Conservation (phyloP, 2,329 filamentous ascomycete species). For the Ophiostoma montium region DNA sequence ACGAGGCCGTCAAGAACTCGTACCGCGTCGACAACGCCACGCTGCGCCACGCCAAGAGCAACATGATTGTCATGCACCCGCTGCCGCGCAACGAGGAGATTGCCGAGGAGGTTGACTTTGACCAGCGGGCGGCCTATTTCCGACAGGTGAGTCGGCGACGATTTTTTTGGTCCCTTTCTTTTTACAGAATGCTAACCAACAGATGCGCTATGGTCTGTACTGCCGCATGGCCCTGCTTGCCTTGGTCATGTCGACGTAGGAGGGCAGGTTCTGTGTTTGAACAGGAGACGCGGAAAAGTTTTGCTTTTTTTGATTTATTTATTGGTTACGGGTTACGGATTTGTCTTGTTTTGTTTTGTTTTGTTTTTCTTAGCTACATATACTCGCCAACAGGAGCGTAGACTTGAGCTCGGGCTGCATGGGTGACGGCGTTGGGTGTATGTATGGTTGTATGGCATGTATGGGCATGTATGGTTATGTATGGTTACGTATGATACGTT, state of each 20-base stretch:
- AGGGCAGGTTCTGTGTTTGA: constrained; percentile 5
- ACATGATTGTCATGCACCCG: constrained; percentile 92
- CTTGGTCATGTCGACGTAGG: constrained; percentile 59
- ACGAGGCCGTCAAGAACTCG: constrained; percentile 75
- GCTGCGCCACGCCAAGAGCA: constrained; percentile 78
- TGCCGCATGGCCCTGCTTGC: constrained; percentile 95
- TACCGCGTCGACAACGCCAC: constrained; percentile 86
- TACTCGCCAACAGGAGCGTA: constrained; percentile 12
- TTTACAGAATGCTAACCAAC: constrained; percentile 5
- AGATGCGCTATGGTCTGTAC: constrained; percentile 98
- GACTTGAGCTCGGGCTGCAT: constrained; percentile 10
- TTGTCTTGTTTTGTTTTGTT: background rate
- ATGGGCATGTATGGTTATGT: constrained; percentile 4
- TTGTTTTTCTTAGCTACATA: constrained; percentile 6
- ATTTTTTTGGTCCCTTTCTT: background rate
- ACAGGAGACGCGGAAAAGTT: constrained; percentile 6
- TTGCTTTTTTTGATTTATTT: constrained; percentile 1
- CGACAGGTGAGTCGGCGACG: constrained; percentile 92
- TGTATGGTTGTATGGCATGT: background rate
- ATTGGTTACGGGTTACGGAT: background rate
- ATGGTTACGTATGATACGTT: constrained; percentile 9
- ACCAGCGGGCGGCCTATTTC: constrained; percentile 94
- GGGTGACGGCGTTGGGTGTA: constrained; percentile 10
- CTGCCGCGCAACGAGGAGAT: constrained; percentile 89
- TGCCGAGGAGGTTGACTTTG: constrained; percentile 91